Conservation (phyloP, 129 eudicot genomes). For the Arctium lappa region DNA sequence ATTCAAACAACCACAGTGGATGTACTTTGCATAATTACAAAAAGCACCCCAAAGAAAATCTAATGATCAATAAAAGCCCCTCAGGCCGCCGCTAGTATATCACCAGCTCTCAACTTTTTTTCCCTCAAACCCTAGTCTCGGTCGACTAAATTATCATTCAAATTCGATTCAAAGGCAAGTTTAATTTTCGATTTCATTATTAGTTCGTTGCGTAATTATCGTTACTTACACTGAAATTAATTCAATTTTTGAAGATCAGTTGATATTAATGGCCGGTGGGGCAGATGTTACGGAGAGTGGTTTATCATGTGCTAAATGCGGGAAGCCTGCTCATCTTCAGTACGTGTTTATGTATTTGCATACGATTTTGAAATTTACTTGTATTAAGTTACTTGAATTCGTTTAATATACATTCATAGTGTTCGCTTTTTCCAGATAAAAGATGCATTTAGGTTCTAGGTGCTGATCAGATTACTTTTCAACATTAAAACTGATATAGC, state of each 20-base stretch:
- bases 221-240: background rate
- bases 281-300: conserved; percentile 42
- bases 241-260: conserved; percentile 20
- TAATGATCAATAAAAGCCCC: conserved; percentile 6
- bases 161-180: conserved; percentile 25
- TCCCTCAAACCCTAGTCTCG: conserved; percentile 26
- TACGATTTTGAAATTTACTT: background rate
- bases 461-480: background rate
- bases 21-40: background rate
- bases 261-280: conserved; percentile 54
- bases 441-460: background rate
- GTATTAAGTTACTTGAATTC: background rate
- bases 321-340: conserved; percentile 90
- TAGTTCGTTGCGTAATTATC: background rate
- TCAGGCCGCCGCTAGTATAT: conserved; percentile 23
- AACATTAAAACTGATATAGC: background rate
- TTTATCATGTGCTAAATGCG: conserved; percentile 72
- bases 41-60: background rate
- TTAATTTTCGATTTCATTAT: background rate
- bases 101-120: conserved; percentile 1
- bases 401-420: background rate
- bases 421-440: background rate
- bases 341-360: conserved; percentile 29
- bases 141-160: conserved; percentile 6
- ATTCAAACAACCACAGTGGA: background rate